A percentile compares a stretch with the other conserved stretches of the same genome.
These are phyloP conservation scores for Fraxinus baroniana DNA, from an alignment of 305 asterid genomes.

Conservation along the genomic window DNA sequence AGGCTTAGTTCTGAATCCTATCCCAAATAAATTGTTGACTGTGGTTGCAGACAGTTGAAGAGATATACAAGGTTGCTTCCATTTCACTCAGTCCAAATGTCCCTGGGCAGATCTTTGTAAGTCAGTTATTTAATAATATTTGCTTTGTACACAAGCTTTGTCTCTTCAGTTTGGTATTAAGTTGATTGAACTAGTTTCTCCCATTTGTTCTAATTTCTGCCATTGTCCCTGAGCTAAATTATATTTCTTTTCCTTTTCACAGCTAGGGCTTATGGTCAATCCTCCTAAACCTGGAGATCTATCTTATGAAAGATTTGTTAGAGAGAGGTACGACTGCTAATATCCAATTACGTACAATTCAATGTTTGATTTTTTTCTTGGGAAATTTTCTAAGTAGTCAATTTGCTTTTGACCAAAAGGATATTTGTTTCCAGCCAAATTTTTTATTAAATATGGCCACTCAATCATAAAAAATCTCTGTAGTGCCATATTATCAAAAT, in stretches of 20 bases:
- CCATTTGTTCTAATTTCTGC: not conserved
- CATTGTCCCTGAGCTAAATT: not conserved
- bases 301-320: conserved; percentile 69
- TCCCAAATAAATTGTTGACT: not conserved
- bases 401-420: not conserved
- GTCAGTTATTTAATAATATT: conserved; percentile 22
- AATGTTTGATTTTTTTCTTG: not conserved
- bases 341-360: not conserved
- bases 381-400: not conserved
- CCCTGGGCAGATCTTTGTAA: conserved; percentile 94
- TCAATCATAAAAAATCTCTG: not conserved
- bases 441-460: not conserved
- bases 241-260: conserved; percentile 19
- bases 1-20: not conserved
- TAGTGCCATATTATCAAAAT: not conserved
- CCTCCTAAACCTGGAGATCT: conserved; percentile 95
- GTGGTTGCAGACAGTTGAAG: conserved; percentile 79
- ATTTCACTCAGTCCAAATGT: conserved; percentile 97
- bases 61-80: conserved; percentile 96
- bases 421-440: not conserved
- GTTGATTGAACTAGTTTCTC: not conserved
- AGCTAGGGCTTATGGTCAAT: conserved; percentile 94
- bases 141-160: not conserved
- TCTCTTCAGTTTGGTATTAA: not conserved
- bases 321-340: conserved; percentile 59